Evolutionary conservation across 169 alveolate species (phyloP), one percentile per base, ranked within the genome.

Genomic region (Plasmodium vivax): DNA sequence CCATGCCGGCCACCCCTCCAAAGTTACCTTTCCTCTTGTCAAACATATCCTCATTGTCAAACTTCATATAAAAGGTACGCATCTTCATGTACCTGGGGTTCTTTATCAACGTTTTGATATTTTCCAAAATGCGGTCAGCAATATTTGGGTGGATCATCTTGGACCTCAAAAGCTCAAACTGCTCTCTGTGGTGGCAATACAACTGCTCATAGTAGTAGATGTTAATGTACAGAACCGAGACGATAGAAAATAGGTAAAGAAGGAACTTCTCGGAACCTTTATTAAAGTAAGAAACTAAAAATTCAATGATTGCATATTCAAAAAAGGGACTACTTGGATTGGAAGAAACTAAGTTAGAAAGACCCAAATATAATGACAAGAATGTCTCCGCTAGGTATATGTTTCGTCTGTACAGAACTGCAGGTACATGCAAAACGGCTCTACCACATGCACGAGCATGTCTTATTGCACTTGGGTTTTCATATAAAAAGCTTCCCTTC

Each of bases 261-360:
- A 92, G 23, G 41, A 71, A 92, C 41, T 92, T 92, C 77, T 72
- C 85, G n/a, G 95, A 36, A 54, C 84, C 92, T 56, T 82, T 92
- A 51, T 92, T 92, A 41, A 47, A 92, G 58, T 92, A 82, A 12
- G 82, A 19, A 16, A 82, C 71, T 23, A 92, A 73, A 79, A 92
- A 92, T 27, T 82, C 95, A 6, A 92, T 82, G 27, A 92, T 82
- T 8, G 95, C 84, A 58, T 68, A 82, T 27, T 92, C 95, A 74
- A 92, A 92, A 82, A 92, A 92, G 9, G 95, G 95, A 82, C 95
- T 92, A 47, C 82, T 27, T 30, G 92, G 92, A 45, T 92, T 81
- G n/a, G 95, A 92, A 14, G 92, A 92, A 27, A 92, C 95, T 82
- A 92, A 92, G 51, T 92, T 92, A 6, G 95, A 92, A 30, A 92